Conservation (phyloP, 2,329 filamentous ascomycete species). For the Penicillium janthinellum region DNA sequence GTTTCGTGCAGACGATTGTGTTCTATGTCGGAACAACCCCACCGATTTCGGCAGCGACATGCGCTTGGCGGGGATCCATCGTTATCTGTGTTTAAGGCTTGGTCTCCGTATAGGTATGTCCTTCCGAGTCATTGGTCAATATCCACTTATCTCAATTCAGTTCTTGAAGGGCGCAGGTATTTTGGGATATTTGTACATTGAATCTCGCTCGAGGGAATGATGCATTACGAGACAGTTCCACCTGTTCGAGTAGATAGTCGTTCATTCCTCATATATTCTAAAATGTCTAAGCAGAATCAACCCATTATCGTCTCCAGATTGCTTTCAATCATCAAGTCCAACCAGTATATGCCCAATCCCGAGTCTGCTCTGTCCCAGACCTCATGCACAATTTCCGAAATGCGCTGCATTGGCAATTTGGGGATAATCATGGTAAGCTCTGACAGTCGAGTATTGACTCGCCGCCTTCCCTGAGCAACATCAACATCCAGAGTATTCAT, state of each 20-base stretch:
- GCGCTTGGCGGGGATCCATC: background rate
- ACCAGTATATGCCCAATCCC: slow-evolving; percentile 21
- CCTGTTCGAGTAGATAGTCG: background rate
- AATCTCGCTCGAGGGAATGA: background rate
- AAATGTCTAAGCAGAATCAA: slow-evolving; percentile 3
- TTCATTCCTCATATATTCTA: background rate
- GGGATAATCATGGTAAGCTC: slow-evolving; percentile 26
- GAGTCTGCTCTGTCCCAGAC: slow-evolving; percentile 26
- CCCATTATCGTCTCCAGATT: slow-evolving; percentile 30
- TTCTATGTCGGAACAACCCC: background rate
- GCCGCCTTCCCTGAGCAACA: slow-evolving; percentile 26
- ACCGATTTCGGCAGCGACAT: background rate
- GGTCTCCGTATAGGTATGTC: background rate
- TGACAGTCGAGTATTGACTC: slow-evolving; percentile 24
- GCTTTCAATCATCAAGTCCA: slow-evolving; percentile 27
- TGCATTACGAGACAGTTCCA: background rate
- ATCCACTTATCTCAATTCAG: background rate
- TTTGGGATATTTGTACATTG: background rate
- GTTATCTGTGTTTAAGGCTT: background rate
- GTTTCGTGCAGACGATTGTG: background rate
- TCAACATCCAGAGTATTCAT: slow-evolving; percentile 26
- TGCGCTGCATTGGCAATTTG: slow-evolving; percentile 26
- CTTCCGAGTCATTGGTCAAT: background rate
- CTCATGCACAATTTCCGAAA: slow-evolving; percentile 22
- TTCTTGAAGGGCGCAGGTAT: background rate